Evolutionary conservation across 2,329 filamentous ascomycete genomes (phyloP).

Genomic region (Sclerotinia spermophila): DNA sequence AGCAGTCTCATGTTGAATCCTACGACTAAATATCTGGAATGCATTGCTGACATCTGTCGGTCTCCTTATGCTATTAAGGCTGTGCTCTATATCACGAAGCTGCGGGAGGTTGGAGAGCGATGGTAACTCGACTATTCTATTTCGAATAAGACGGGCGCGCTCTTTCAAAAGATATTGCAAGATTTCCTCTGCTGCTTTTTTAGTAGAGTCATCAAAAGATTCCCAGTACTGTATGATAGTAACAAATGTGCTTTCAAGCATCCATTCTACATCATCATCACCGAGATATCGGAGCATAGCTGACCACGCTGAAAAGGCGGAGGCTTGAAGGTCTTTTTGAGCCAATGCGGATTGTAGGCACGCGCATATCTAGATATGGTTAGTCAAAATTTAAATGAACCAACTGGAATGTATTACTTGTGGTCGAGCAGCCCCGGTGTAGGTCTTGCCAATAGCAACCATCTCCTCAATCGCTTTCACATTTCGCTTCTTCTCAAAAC

Average conservation of each 20-base stretch:
- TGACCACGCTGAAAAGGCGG: slow-evolving; percentile 81
- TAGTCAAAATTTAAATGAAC: neutral
- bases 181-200: slow-evolving; percentile 56
- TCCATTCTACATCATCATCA: slow-evolving; percentile 71
- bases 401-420: slow-evolving; percentile 61
- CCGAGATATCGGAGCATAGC: slow-evolving; percentile 71
- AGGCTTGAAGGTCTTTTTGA: slow-evolving; percentile 68
- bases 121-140: slow-evolving; percentile 71
- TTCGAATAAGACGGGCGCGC: slow-evolving; percentile 50
- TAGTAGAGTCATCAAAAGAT: slow-evolving; percentile 58
- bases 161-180: slow-evolving; percentile 47
- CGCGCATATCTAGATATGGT: slow-evolving; percentile 67
- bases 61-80: slow-evolving; percentile 61
- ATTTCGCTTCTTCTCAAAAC: slow-evolving; percentile 69
- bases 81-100: slow-evolving; percentile 63
- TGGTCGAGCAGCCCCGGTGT: slow-evolving; percentile 75
- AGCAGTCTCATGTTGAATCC: slow-evolving; percentile 78
- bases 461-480: slow-evolving; percentile 85
- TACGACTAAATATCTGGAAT: slow-evolving; percentile 67
- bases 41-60: slow-evolving; percentile 63
- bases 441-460: slow-evolving; percentile 69
- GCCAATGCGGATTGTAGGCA: slow-evolving; percentile 82
- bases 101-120: slow-evolving; percentile 68
- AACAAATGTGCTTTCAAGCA: slow-evolving; percentile 87
- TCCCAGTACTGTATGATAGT: slow-evolving; percentile 80